These are phyloP conservation scores for Nidularia pulvinata DNA, from an alignment of 768 basidiomycete genomes.

Conservation along the genomic window DNA sequence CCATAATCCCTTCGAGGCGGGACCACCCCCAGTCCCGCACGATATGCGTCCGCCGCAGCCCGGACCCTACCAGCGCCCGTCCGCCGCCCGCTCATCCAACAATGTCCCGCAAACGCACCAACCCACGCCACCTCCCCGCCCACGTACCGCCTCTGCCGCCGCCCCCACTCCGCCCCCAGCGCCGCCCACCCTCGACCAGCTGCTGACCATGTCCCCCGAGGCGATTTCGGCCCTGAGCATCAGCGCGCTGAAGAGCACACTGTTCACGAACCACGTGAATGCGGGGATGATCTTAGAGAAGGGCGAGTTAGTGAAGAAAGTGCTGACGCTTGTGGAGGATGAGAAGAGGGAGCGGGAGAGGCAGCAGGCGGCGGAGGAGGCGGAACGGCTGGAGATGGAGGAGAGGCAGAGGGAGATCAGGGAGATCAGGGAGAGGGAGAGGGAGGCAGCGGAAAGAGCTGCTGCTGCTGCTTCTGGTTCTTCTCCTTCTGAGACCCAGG, in stretches of 20 bases:
- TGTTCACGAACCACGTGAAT: constrained; percentile 83
- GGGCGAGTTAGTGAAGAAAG: constrained; percentile 76
- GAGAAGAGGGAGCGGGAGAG: constrained; percentile 56
- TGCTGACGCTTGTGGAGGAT: constrained; percentile 60
- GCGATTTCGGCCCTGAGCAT: constrained; percentile 66
- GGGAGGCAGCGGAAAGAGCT: background rate
- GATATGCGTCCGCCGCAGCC: constrained; percentile 8
- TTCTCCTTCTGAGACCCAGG: too few species aligned
- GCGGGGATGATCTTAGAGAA: constrained; percentile 86
- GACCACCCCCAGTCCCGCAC: constrained; percentile 17
- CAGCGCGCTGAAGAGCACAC: constrained; percentile 70
- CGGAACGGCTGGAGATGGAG: constrained; percentile 38
- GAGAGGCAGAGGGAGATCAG: constrained; percentile 32
- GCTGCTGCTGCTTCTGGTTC: background rate
- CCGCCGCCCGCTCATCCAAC: constrained; percentile 16
- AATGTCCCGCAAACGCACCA: constrained; percentile 10
- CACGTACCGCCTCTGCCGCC: constrained; percentile 39
- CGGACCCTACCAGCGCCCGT: constrained; percentile 14
- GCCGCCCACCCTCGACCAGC: constrained; percentile 64
- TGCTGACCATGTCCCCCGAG: constrained; percentile 61
- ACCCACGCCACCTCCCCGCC: constrained; percentile 29
- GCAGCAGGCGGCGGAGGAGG: constrained; percentile 41
- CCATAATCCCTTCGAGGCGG: background rate
- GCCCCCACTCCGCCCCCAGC: constrained; percentile 18
- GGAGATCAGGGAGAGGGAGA: constrained; percentile 33